Percentiles rank a stretch among this genome's conserved stretches.
Evolutionary conservation across 2,329 filamentous ascomycete genomes (phyloP).

Genomic region (Ophiosphaerella korrae): DNA sequence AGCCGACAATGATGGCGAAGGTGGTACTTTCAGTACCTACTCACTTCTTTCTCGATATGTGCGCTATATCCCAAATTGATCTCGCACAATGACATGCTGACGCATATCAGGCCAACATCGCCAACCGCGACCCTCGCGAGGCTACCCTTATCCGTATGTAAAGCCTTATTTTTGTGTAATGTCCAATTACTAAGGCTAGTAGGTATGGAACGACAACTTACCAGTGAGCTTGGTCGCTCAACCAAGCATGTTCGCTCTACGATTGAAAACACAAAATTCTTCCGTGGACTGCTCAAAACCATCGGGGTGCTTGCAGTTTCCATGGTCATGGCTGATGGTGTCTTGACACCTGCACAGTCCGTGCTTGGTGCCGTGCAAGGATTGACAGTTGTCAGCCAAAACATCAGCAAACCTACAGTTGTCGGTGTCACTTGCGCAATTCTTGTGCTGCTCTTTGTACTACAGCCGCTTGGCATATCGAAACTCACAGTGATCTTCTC

Average conservation of each 20-base stretch:
- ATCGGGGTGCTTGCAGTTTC: constrained; percentile 70
- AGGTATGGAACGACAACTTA: constrained; percentile 62
- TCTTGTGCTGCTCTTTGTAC: constrained; percentile 64
- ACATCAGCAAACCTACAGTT: constrained; percentile 62
- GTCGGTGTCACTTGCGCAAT: constrained; percentile 69
- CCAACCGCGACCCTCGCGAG: constrained; percentile 63
- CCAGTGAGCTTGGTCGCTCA: constrained; percentile 60
- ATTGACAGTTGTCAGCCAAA: constrained; percentile 61
- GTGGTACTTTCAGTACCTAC: constrained; percentile 72
- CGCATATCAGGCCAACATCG: constrained; percentile 61
- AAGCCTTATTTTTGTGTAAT: neutral
- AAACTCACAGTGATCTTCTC: constrained; percentile 67
- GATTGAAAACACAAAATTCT: constrained; percentile 62
- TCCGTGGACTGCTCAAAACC: constrained; percentile 61
- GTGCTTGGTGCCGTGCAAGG: constrained; percentile 72
- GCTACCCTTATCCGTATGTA: constrained; percentile 56
- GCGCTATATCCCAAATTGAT: constrained; percentile 2
- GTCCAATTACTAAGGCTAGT: neutral
- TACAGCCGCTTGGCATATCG: constrained; percentile 69
- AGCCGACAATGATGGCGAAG: constrained; percentile 73
- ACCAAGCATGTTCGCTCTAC: constrained; percentile 60
- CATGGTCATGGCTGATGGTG: constrained; percentile 70
- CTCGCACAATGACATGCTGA: neutral
- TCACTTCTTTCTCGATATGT: constrained; percentile 65
- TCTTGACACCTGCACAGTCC: constrained; percentile 72